A percentile compares a stretch with the other conserved stretches of the same genome.
Conservation (phyloP, 1,139 yeast genomes). For the Saccharomyces hybrid region DNA sequence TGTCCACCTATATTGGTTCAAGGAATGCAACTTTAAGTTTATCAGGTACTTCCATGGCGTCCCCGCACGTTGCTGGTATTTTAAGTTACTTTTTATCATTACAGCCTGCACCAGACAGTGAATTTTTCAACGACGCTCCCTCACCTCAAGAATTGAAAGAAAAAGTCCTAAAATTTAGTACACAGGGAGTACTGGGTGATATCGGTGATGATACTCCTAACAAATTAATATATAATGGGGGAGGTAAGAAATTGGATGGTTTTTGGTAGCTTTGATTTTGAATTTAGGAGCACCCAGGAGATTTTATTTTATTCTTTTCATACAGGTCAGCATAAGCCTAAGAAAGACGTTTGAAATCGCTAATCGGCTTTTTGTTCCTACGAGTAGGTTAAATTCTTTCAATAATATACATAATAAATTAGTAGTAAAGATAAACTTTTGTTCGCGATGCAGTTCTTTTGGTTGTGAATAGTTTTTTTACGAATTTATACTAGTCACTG, state of each 20-base stretch:
- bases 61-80: conserved; percentile 93
- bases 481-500: neutral
- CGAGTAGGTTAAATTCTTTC: neutral
- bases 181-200: conserved; percentile 59
- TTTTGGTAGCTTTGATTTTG: conserved; percentile 46
- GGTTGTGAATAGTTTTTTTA: neutral
- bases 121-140: conserved; percentile 51
- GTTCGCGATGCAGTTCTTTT: neutral
- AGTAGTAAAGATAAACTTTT: neutral
- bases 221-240: conserved; percentile 87
- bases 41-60: conserved; percentile 98
- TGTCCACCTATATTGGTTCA: conserved; percentile 83
- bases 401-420: neutral
- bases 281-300: neutral
- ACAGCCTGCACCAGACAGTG: conserved; percentile 79
- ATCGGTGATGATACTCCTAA: conserved; percentile 83
- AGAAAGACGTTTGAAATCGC: neutral
- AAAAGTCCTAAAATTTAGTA: conserved; percentile 73
- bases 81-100: conserved; percentile 82
- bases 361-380: neutral
- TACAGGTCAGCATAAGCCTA: neutral
- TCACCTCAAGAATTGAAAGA: conserved; percentile 89
- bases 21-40: conserved; percentile 76
- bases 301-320: neutral
- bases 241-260: conserved; percentile 65